A percentile compares a stretch with the other conserved stretches of the same genome.
These are phyloP conservation scores for Fusarium sp. DNA, from an alignment of 2,329 filamentous ascomycete species.

Conservation along the genomic window DNA sequence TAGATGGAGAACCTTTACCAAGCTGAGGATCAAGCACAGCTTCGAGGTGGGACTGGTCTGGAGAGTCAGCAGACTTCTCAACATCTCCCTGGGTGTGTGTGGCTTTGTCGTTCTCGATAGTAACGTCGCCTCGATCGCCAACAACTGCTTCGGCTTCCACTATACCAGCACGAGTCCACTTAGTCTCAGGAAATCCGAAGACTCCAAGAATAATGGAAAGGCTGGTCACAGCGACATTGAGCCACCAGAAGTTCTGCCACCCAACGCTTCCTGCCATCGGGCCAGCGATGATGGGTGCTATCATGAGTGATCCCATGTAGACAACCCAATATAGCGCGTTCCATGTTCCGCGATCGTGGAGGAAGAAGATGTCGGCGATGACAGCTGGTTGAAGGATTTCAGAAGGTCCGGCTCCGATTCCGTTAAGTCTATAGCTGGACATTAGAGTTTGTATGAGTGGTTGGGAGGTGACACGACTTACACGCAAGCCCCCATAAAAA, in stretches of 20 bases:
- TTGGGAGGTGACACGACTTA: rapidly evolving
- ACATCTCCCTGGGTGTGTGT: not conserved
- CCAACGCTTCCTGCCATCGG: not conserved
- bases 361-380: slow-evolving; percentile 40
- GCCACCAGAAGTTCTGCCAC: slow-evolving; percentile 23
- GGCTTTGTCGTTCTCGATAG: not conserved
- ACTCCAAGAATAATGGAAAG: not conserved
- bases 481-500: slow-evolving; percentile 18
- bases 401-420: slow-evolving; percentile 27
- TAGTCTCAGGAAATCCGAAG: slow-evolving; percentile 13
- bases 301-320: slow-evolving; percentile 27
- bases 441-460: rapidly evolving
- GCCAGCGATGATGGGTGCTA: slow-evolving; percentile 7
- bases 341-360: slow-evolving; percentile 37
- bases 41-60: not conserved
- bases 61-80: not conserved
- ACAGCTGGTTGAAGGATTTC: slow-evolving; percentile 33
- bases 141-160: not conserved
- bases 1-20: not conserved
- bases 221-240: not conserved
- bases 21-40: not conserved
- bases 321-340: slow-evolving; percentile 37
- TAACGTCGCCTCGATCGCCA: too few species aligned
- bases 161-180: not conserved
- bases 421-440: not conserved